These are phyloP conservation scores for Kuraishia piskuri DNA, from an alignment of 805 yeast genomes.

Conservation along the genomic window DNA sequence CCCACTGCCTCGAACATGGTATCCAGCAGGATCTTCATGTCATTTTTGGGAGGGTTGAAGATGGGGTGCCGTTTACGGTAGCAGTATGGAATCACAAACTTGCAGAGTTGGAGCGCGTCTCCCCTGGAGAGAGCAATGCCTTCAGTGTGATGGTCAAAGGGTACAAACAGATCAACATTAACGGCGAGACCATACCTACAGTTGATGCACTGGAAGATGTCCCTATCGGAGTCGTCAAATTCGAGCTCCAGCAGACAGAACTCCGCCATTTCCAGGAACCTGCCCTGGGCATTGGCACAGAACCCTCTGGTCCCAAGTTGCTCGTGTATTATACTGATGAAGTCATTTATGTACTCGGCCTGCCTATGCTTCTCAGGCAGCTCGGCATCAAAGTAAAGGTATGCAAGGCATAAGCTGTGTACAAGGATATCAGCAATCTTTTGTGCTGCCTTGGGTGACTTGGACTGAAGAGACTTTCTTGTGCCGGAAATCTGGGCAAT, in stretches of 20 bases:
- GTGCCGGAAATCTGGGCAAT: conserved; percentile 28
- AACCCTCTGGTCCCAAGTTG: conserved; percentile 61
- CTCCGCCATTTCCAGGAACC: conserved; percentile 54
- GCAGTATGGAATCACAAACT: conserved; percentile 46
- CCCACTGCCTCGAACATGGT: conserved; percentile 64
- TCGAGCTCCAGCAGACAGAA: conserved; percentile 36
- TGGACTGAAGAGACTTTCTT: conserved; percentile 31
- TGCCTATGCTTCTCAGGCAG: conserved; percentile 5
- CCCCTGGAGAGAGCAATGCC: conserved; percentile 28
- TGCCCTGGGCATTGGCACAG: conserved; percentile 60
- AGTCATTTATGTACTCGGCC: conserved; percentile 26
- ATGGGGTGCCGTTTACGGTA: conserved; percentile 52
- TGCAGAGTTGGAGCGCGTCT: conserved; percentile 25
- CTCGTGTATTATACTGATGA: conserved; percentile 58
- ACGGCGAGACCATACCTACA: conserved; percentile 71
- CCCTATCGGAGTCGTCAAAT: conserved; percentile 44
- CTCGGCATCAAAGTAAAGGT: conserved; percentile 26
- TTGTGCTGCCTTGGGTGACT: conserved; percentile 33
- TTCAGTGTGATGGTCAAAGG: conserved; percentile 56
- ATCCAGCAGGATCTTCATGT: conserved; percentile 67
- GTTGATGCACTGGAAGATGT: conserved; percentile 66
- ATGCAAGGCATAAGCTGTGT: conserved; percentile 26
- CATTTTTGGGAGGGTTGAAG: conserved; percentile 52
- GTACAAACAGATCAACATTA: conserved; percentile 48
- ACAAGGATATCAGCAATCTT: conserved; percentile 37